phyloP scores from a whole-genome alignment of 2,329 filamentous ascomycete genomes.

The Fusarium euwallaceae region DNA sequence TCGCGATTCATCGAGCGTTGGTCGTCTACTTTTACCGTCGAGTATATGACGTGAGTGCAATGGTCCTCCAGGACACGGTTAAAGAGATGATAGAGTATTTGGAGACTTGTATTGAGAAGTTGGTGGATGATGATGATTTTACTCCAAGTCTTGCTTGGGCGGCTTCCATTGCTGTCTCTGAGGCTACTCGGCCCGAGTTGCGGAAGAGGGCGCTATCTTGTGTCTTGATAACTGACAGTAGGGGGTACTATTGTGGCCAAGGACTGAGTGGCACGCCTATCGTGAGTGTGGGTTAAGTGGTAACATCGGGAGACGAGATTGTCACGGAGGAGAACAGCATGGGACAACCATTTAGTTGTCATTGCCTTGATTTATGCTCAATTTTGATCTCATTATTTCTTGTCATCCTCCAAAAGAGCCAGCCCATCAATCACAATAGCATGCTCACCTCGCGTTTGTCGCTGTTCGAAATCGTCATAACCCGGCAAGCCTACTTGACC shows the following conservation, averaged over 20 bases:
- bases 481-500: too few relatives aligned
- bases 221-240: background rate
- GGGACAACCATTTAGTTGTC: too few relatives aligned
- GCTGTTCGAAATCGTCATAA: too few relatives aligned
- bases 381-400: too few relatives aligned
- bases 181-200: background rate
- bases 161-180: background rate
- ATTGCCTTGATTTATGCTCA: too few relatives aligned
- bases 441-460: too few relatives aligned
- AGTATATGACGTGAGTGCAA: background rate
- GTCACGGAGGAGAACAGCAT: too few relatives aligned
- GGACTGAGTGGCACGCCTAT: too few relatives aligned
- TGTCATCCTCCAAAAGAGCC: too few relatives aligned
- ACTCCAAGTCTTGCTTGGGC: background rate
- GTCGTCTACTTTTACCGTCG: constrained; percentile 5
- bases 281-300: too few relatives aligned
- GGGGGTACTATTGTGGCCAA: background rate
- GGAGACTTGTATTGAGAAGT: constrained; percentile 1
- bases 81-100: background rate
- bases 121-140: constrained; percentile 1
- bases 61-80: background rate
- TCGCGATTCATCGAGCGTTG: constrained; percentile 16
- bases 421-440: too few relatives aligned
- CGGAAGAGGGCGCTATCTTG: background rate
- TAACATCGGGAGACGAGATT: too few relatives aligned